Percentiles rank a stretch among this genome's conserved stretches.
phyloP scores from a whole-genome alignment of 2,329 filamentous ascomycete species.

The Lecanicillium sp. region DNA sequence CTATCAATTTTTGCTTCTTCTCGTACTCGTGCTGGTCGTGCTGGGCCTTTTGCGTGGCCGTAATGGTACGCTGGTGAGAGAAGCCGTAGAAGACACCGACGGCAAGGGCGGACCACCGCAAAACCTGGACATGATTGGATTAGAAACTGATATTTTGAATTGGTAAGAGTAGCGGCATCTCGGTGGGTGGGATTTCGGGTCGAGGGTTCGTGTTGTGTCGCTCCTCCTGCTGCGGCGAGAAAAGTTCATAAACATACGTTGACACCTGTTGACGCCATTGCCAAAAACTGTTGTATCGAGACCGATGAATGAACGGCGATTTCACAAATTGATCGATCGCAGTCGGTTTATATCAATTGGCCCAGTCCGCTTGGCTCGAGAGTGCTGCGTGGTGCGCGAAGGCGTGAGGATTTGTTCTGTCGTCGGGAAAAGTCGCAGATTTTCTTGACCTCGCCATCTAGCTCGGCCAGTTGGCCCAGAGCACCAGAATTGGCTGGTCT shows the following conservation, averaged over 20 bases:
- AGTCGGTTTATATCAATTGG: constrained; percentile 37
- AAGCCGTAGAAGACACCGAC: constrained; percentile 92
- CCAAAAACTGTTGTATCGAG: constrained; percentile 31
- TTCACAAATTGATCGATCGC: constrained; percentile 14
- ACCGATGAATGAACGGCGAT: constrained; percentile 15
- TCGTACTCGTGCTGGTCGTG: constrained; percentile 76
- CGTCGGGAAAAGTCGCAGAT: constrained; percentile 41
- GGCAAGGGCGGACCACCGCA: constrained; percentile 91
- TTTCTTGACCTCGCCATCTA: constrained; percentile 24
- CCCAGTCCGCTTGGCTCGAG: constrained; percentile 30
- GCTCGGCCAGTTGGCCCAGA: constrained; percentile 19
- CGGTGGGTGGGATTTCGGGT: too few species aligned
- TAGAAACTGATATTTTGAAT: constrained; percentile 11
- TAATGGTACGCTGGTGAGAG: constrained; percentile 82
- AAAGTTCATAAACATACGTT: constrained; percentile 45
- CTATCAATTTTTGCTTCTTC: constrained; percentile 85
- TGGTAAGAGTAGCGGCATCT: too few species aligned
- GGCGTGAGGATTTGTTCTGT: constrained; percentile 31
- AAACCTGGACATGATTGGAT: constrained; percentile 55
- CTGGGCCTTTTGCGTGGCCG: constrained; percentile 58
- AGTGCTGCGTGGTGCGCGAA: constrained; percentile 29
- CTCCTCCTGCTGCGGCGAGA: constrained; percentile 11
- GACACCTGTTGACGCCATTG: constrained; percentile 62
- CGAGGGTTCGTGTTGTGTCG: too few species aligned
- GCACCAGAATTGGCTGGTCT: constrained; percentile 6